Evolutionary conservation across 441 rosid genomes (phyloP).

Genomic region (Manihot esculenta): DNA sequence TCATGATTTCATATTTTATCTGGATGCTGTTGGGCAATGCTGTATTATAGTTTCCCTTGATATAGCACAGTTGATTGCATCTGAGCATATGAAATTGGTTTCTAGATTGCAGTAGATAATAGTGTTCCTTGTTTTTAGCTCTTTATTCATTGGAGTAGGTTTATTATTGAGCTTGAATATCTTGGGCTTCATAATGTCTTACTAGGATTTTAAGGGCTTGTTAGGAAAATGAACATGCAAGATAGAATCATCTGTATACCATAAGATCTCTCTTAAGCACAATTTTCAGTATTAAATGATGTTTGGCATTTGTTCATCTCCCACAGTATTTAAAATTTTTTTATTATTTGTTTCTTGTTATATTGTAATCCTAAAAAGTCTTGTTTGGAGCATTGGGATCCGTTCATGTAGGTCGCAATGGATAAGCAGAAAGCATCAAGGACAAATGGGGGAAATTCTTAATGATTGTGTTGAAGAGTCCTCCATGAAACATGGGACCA

Average conservation of each 20-base stretch:
- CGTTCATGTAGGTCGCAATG: conserved; percentile 3
- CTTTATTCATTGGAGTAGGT: not conserved
- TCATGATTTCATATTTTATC: conserved; percentile 11
- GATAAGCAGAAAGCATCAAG: not conserved
- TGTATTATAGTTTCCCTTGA: not conserved
- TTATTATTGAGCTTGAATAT: conserved; percentile 1
- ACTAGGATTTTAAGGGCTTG: not conserved
- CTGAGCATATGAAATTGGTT: not conserved
- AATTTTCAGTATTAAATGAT: not conserved
- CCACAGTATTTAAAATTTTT: not conserved
- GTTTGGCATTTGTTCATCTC: conserved; percentile 6
- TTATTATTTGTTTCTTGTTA: not conserved
- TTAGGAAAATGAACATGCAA: not conserved
- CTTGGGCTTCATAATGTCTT: not conserved
- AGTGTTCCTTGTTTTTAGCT: not conserved
- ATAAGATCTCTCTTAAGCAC: not conserved
- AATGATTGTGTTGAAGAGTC: conserved; percentile 11
- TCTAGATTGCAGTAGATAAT: not conserved
- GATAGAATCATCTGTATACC: not conserved
- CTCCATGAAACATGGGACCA: conserved; percentile 1
- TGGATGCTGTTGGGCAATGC: not conserved
- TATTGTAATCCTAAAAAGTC: not conserved
- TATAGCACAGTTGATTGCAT: not conserved
- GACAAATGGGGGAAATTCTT: conserved; percentile 4
- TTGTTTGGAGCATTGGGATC: conserved; percentile 3